Evolutionary conservation across 2,329 filamentous ascomycete species (phyloP), one percentile per base, ranked within the genome.

Genomic region (Monosporascus sp.): DNA sequence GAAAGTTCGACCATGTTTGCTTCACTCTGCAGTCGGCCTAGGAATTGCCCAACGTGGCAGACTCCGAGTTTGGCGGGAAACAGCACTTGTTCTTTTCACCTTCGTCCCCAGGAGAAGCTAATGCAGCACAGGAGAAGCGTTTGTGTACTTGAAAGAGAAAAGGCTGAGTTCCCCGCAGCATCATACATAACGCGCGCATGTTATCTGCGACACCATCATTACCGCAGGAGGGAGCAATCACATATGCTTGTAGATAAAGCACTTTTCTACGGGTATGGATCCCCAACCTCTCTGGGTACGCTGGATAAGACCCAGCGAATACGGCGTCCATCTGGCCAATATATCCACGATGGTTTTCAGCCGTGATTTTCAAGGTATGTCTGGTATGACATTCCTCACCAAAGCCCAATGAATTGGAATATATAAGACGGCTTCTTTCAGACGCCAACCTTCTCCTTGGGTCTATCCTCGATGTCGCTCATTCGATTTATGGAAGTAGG

Each of bases 1-100:
- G 15, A 31, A 37, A 49, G n/a, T 7, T 27, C 38, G 48, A 48
- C 17, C 7, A 50, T 57, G 55, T 57, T 57, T 58, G 57, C 52
- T 52, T 54, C 20, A 17, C 38, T 52, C 54, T 58, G 57, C 54
- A 58, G 49, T 55, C 54, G 35, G 53, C 54, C 55, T 54, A 52
- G 56, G 22, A 20, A 31, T 31, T 15, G 17, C 49, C 39, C 17
- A 50, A 43, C 50, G 43, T 51, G 49, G 56, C 25, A 35, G 54
- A 39, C 18, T 14, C 38, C 15, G 25, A 37, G 51, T 50, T 38
- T 48, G 35, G 53, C 52, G 25, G 44, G 24, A 18, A 20, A 31
- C 27, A 46, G 20, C 31, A 5, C 31, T 14, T 35, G 14, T 35
- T 5, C 31, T 35, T 14, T 14, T 35, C 31, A 14, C 31, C 4